A percentile compares a stretch with the other conserved stretches of the same genome.
These are phyloP conservation scores for Chlorella sp. DNA, from an alignment of 139 green algal species.

Conservation along the genomic window DNA sequence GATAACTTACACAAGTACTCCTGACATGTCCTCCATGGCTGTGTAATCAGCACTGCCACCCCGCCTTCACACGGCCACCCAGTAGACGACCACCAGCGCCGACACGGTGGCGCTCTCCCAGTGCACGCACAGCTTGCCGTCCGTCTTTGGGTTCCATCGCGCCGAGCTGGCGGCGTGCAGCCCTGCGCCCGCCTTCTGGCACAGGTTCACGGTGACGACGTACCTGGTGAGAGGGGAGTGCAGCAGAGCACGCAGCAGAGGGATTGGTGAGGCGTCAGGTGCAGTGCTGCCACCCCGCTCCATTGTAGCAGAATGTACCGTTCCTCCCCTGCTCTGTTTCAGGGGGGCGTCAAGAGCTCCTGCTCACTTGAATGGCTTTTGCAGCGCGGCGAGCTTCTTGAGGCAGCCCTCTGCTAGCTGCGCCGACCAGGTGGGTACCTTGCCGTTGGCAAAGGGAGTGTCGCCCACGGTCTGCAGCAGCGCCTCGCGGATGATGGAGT, in stretches of 20 bases:
- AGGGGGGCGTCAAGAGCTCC: no score
- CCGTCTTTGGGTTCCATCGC: conserved; percentile 85
- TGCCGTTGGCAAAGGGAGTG: conserved; percentile 67
- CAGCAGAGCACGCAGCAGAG: no score
- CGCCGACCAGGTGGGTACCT: conserved; percentile 71
- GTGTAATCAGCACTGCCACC: no score
- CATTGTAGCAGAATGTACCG: no score
- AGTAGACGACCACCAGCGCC: conserved; percentile 83
- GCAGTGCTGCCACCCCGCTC: no score
- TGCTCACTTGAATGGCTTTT: conserved; percentile 87
- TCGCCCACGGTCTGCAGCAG: conserved; percentile 61
- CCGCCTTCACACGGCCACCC: conserved; percentile 61
- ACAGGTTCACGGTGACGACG: conserved; percentile 25
- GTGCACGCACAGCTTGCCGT: conserved; percentile 82
- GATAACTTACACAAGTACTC: no score
- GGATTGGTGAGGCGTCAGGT: no score
- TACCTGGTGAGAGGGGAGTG: no score
- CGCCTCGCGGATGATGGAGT: conserved; percentile 69
- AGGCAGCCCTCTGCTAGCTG: conserved; percentile 84
- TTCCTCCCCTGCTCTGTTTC: no score
- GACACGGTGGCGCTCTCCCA: conserved; percentile 85
- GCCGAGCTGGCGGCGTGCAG: conserved; percentile 78
- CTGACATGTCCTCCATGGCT: no score
- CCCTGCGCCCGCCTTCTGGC: conserved; percentile 81
- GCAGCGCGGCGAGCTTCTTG: conserved; percentile 70